Percentiles rank a stretch among this genome's conserved stretches.
phyloP scores from a whole-genome alignment of 1,284 basidiomycete species.

The Cryptococcus depauperatus region DNA sequence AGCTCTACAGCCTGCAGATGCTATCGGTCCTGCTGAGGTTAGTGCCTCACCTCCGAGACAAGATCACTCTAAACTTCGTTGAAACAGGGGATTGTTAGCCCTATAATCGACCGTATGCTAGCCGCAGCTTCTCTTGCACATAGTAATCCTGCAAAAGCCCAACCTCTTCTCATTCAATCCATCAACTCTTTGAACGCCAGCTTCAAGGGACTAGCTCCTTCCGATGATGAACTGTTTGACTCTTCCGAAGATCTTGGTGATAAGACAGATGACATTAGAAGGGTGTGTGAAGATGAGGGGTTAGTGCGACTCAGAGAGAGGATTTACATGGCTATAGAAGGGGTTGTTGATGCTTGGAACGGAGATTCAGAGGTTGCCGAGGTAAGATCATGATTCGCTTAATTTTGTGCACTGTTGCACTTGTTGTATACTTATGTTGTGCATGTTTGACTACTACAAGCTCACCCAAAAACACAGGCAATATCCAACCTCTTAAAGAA shows the following conservation, averaged over 20 bases:
- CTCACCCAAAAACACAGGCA: too few species aligned
- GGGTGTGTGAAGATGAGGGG: constrained; percentile 58
- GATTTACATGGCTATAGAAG: constrained; percentile 55
- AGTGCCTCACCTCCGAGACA: constrained; percentile 12
- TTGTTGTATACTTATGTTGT: neutral
- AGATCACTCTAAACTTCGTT: neutral
- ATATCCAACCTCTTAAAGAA: constrained; percentile 38
- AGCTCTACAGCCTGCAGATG: constrained; percentile 66
- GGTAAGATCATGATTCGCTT: constrained; percentile 45
- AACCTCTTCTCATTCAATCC: constrained; percentile 47
- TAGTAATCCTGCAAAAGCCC: constrained; percentile 10
- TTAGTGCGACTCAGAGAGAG: constrained; percentile 57
- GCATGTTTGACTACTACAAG: neutral
- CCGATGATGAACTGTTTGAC: constrained; percentile 59
- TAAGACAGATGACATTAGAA: constrained; percentile 48
- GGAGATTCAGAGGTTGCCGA: constrained; percentile 65
- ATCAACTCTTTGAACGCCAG: constrained; percentile 71
- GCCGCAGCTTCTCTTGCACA: constrained; percentile 53
- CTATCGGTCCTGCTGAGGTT: constrained; percentile 68
- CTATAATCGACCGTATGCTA: constrained; percentile 62
- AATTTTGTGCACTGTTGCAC: neutral
- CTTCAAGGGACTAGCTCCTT: constrained; percentile 71
- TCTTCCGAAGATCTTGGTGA: constrained; percentile 26
- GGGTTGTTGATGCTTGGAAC: constrained; percentile 63
- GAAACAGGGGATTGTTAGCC: constrained; percentile 63